Evolutionary conservation across 1,139 yeast genomes (phyloP), one percentile per base, ranked within the genome.

Genomic region (Candida frijolesensis): DNA sequence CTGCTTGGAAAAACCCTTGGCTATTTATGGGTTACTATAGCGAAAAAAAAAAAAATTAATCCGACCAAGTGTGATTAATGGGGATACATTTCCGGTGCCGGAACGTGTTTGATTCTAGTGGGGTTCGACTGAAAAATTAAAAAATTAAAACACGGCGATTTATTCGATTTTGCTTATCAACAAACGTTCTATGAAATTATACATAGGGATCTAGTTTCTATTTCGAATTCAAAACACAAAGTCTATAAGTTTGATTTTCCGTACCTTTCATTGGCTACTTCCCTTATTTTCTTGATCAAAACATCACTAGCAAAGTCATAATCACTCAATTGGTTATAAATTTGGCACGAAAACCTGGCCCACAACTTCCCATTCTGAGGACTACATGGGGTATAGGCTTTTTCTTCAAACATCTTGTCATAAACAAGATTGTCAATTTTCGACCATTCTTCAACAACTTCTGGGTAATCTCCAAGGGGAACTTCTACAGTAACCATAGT

Each of bases 321-420:
- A 58, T 86, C 91, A 8, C 66, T 67, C 32, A 79, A 58, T 40
- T 82, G 86, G 54, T 82, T 79, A 61, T 83, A 85, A 8, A 83
- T 65, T 58, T 85, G 88, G 41, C 83, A 83, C 41, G 85, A 79
- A 54, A 83, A 78, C 53, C 92, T 74, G 18, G 76, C 71, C 59
- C 73, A 77, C 37, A 78, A 51, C 38, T 66, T 64, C 1, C 71
- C 79, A 41, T 75, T 70, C 59, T 79, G 83, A 22, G 63, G 60
- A 4, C 61, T 64, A 27, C 76, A 55, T 10, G 83, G 87, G 22
- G 81, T 73, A 58, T 70, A 80, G 0, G 85, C 76, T 22, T 74
- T 71, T 53, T 69, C 57, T 9, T 73, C 50, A 25, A 49, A 41
- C 53, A 49, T 33, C 40, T 44, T 48, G 18, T 49, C 32, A 27